phyloP scores from a whole-genome alignment of 768 basidiomycete genomes.

The Suillus variegatus region DNA sequence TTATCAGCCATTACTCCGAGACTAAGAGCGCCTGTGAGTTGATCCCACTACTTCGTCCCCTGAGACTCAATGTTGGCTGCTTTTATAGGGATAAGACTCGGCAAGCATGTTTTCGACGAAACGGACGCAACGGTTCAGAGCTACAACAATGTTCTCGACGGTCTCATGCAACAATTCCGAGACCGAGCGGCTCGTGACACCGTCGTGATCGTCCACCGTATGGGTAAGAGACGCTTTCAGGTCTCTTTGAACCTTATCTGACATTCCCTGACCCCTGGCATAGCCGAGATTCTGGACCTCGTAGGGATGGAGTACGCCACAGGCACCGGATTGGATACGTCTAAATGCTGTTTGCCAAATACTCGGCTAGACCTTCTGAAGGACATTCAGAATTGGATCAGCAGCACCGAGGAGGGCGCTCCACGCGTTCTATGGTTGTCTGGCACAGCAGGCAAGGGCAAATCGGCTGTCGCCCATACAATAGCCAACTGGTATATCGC shows the following conservation, averaged over 20 bases:
- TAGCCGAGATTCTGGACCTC: background rate
- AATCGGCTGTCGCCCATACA: constrained; percentile 21
- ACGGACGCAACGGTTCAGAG: background rate
- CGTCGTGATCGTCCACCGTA: background rate
- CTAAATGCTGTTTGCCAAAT: constrained; percentile 14
- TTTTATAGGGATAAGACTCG: background rate
- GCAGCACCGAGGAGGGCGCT: background rate
- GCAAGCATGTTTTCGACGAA: background rate
- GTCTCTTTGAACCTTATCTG: background rate
- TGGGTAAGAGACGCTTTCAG: background rate
- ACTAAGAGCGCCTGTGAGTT: constrained; percentile 25
- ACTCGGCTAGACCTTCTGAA: constrained; percentile 15
- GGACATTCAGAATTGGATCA: constrained; percentile 19
- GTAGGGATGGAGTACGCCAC: background rate
- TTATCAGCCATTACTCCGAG: constrained; percentile 27
- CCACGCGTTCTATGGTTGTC: constrained; percentile 14
- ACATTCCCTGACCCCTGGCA: background rate
- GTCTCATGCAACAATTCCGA: constrained; percentile 8
- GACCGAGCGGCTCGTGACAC: background rate
- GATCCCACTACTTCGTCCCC: too few relatives aligned
- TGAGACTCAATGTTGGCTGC: background rate
- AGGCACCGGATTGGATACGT: background rate
- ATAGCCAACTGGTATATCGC: constrained; percentile 13
- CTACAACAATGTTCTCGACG: constrained; percentile 3
- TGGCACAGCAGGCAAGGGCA: constrained; percentile 20